phyloP scores from a whole-genome alignment of 2,329 filamentous ascomycete species.

The Fusarium liriodendri region DNA sequence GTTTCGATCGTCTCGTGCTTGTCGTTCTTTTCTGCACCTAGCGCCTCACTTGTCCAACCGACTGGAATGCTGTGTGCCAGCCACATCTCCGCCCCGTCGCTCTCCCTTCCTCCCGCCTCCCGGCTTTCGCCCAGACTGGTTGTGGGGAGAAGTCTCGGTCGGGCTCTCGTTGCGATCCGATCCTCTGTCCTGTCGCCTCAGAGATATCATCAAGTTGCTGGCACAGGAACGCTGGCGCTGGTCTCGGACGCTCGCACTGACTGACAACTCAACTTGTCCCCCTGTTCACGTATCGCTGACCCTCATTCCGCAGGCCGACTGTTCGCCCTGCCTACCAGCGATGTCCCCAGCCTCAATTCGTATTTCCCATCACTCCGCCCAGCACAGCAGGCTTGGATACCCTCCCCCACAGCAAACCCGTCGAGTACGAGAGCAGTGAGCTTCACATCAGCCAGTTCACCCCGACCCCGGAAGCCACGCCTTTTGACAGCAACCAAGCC shows the following conservation, averaged over 20 bases:
- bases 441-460: conserved; percentile 55
- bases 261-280: background rate
- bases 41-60: conserved; percentile 19
- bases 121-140: conserved; percentile 15
- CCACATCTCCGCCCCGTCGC: conserved; percentile 19
- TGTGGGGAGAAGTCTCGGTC: conserved; percentile 30
- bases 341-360: conserved; percentile 70
- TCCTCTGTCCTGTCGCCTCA: conserved; percentile 10
- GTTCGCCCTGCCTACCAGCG: conserved; percentile 71
- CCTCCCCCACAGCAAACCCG: conserved; percentile 46
- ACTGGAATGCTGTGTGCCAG: conserved; percentile 26
- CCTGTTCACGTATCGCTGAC: conserved; percentile 36
- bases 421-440: conserved; percentile 42
- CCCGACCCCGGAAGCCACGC: conserved; percentile 53
- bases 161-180: conserved; percentile 21
- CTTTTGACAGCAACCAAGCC: conserved; percentile 49
- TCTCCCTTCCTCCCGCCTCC: conserved; percentile 21
- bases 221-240: conserved; percentile 15
- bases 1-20: conserved; percentile 13
- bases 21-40: conserved; percentile 3
- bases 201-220: conserved; percentile 27
- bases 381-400: conserved; percentile 67
- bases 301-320: conserved; percentile 61
- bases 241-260: conserved; percentile 17
- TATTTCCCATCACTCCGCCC: conserved; percentile 70